Evolutionary conservation across 441 rosid species (phyloP), one percentile per base, ranked within the genome.

Genomic region (Manihot esculenta): DNA sequence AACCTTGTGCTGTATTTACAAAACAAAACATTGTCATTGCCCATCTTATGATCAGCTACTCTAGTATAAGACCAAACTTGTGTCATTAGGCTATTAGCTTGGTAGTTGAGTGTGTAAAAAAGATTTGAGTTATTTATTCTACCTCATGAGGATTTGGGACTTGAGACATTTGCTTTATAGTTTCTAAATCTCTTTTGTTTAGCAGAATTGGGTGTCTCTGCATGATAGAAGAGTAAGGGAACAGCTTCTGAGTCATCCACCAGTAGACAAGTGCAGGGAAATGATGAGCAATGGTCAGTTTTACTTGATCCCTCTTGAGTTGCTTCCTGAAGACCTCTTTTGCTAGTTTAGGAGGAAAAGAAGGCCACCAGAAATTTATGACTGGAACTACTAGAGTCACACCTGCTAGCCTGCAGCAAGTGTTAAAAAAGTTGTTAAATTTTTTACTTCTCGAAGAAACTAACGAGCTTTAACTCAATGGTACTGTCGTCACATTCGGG

Each of bases 221-320:
- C 64, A 74, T 23, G 38, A 60, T 59, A 17, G 73, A 67, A 10
- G 68, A 62, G 11, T 76, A 74, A 26, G 91, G 85, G 68, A 89
- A 86, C 78, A 76, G 74, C 58, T 86, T 89, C 72, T 89, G 91
- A 53, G 86, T 82, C 81, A 89, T 82, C 92, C 92, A 93, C 97
- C 94, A 91, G 77, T 89, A 80, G 21, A 89, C 71, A 26, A 91
- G 66, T 76, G 85, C 82, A 9, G 96, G 98, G 47, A 77, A 68
- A 33, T 86, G 79, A 62, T 80, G 87, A 17, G 96, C 89, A 60
- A 91, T 74, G 59, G 72, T 76, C 65, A 78, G 77, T 21, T 87
- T 58, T 13, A 66, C 27, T 72, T 57, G 77, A 41, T 72, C 76
- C 14, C 64, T 42, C 27, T 5, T 24, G 1, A 55, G 58, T n/a